phyloP scores from a whole-genome alignment of 2,329 filamentous ascomycete species.

The Thielaviopsis euricoi region DNA sequence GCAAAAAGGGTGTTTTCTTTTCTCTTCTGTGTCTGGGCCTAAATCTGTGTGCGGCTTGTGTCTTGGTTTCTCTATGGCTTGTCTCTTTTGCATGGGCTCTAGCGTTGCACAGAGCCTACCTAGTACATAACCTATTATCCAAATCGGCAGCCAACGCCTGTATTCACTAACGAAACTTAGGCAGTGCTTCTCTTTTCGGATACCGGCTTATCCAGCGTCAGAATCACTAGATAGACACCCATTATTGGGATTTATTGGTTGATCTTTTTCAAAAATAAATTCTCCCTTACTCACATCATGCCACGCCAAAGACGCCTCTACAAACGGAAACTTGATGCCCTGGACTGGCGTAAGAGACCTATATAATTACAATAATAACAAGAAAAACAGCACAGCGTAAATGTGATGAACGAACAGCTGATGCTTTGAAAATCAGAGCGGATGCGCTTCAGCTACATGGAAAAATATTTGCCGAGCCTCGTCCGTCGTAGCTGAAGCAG shows the following conservation, averaged over 20 bases:
- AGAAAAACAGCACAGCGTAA: not conserved
- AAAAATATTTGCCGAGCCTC: not conserved
- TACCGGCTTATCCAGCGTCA: not conserved
- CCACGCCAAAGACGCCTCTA: not conserved
- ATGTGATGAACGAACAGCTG: not conserved
- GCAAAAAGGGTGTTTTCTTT: no score
- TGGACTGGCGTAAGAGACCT: not conserved
- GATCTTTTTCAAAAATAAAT: no score
- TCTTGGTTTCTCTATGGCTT: no score
- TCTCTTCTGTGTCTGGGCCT: no score
- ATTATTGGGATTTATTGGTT: no score
- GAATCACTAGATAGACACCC: not conserved
- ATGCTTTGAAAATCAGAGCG: not conserved
- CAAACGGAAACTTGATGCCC: not conserved
- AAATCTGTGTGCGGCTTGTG: no score
- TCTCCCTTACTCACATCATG: no score
- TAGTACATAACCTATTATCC: not conserved
- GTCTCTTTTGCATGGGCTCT: not conserved
- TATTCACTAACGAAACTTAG: not conserved
- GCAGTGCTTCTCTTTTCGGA: not conserved
- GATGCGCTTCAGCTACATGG: not conserved
- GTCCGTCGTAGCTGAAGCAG: not conserved
- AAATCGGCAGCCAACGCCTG: not conserved
- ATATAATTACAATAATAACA: not conserved
- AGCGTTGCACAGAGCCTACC: not conserved